phyloP scores from a whole-genome alignment of 2,329 filamentous ascomycete species.

The Anisogramma anomala region DNA sequence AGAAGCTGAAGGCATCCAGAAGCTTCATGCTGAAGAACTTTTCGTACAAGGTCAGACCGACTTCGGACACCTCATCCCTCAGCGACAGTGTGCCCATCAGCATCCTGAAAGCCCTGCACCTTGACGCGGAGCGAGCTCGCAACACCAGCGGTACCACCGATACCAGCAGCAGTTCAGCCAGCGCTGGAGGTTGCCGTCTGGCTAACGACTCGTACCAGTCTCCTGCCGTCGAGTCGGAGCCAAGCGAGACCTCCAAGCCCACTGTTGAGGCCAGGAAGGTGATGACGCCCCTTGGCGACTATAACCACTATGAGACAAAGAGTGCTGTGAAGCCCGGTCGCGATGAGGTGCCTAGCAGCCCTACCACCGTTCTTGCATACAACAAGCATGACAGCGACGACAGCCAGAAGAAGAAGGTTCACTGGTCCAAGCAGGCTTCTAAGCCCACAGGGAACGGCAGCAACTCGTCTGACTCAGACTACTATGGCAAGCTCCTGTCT shows the following conservation, averaged over 20 bases:
- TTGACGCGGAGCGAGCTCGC: conserved; percentile 1
- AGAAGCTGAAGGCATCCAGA: conserved; percentile 5
- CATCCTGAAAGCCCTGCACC: conserved; percentile 3
- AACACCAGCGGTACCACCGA: too few relatives aligned
- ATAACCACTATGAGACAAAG: neutral
- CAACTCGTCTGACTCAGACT: neutral
- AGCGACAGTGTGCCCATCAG: neutral
- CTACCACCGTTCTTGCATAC: neutral
- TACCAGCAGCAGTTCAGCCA: too few relatives aligned
- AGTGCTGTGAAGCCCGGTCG: neutral
- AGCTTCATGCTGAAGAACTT: conserved; percentile 10
- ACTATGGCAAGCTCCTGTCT: neutral
- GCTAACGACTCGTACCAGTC: conserved; percentile 4
- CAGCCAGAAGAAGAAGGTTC: conserved; percentile 6
- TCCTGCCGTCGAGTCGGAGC: conserved; percentile 3
- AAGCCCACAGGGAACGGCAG: neutral
- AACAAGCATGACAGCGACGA: neutral
- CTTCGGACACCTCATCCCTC: conserved; percentile 7
- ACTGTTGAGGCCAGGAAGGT: neutral
- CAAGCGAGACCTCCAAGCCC: neutral
- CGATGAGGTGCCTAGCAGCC: neutral
- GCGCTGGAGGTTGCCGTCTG: conserved; percentile 3
- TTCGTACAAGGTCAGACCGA: conserved; percentile 6
- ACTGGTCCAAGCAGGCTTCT: conserved; percentile 4
- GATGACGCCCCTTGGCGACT: neutral